Conservation (phyloP, 1,139 yeast species). For the Pichia cactophila region DNA sequence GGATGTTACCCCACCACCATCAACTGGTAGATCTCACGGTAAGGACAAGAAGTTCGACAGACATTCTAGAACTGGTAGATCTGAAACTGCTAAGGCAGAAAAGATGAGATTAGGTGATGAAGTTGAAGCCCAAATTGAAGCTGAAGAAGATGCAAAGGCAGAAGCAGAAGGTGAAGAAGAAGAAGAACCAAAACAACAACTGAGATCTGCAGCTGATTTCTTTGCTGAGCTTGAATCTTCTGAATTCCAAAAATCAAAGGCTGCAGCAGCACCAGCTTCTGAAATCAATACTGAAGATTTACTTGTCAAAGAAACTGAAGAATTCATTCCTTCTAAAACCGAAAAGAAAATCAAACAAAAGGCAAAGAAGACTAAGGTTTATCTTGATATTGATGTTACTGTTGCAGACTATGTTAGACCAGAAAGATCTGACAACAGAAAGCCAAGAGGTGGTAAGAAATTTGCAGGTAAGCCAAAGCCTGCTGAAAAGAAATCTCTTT, state of each 20-base stretch:
- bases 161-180: slow-evolving; percentile 38
- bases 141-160: slow-evolving; percentile 51
- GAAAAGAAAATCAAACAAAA: slow-evolving; percentile 56
- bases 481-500: slow-evolving; percentile 30
- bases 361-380: slow-evolving; percentile 61
- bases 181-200: slow-evolving; percentile 31
- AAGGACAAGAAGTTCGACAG: slow-evolving; percentile 66
- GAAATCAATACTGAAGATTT: slow-evolving; percentile 53
- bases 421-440: slow-evolving; percentile 20
- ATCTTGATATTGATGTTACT: slow-evolving; percentile 58
- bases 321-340: slow-evolving; percentile 47
- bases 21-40: slow-evolving; percentile 34
- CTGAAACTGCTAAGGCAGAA: slow-evolving; percentile 79
- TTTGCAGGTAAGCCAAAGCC: slow-evolving; percentile 13
- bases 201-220: slow-evolving; percentile 65
- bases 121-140: slow-evolving; percentile 59
- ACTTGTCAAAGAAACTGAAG: slow-evolving; percentile 51
- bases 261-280: slow-evolving; percentile 55
- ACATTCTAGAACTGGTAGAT: slow-evolving; percentile 75
- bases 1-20: slow-evolving; percentile 50
- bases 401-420: slow-evolving; percentile 42
- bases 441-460: slow-evolving; percentile 12
- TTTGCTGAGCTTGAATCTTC: slow-evolving; percentile 47
- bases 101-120: slow-evolving; percentile 83
- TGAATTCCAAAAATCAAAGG: slow-evolving; percentile 30